Conservation (phyloP, 2,329 filamentous ascomycete species). For the Achaetomium macrosporum region DNA sequence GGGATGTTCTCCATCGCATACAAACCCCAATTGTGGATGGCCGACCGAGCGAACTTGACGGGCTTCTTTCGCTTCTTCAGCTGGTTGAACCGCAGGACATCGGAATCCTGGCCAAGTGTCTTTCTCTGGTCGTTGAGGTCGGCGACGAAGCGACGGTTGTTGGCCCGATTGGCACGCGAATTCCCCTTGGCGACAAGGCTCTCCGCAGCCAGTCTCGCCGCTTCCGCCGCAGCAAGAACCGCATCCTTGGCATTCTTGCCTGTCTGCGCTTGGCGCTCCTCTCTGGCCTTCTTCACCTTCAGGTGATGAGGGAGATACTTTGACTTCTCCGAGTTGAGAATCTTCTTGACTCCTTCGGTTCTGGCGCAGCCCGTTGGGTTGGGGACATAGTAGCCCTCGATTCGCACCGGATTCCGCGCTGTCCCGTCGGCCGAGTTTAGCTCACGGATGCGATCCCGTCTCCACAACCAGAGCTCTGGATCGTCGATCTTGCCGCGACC, state of each 20-base stretch:
- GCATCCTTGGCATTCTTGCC: conserved; percentile 59
- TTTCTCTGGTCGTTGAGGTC: conserved; percentile 95
- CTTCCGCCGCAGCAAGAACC: conserved; percentile 59
- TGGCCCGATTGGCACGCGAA: conserved; percentile 88
- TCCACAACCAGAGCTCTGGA: conserved; percentile 53
- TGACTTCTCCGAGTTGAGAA: conserved; percentile 93
- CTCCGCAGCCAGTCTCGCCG: conserved; percentile 67
- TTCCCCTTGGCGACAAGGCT: conserved; percentile 81
- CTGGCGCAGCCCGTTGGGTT: conserved; percentile 81
- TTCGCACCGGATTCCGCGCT: conserved; percentile 31
- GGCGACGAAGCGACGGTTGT: conserved; percentile 88
- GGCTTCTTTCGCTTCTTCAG: conserved; percentile 99
- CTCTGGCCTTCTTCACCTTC: conserved; percentile 84
- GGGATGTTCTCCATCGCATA: conserved; percentile 97
- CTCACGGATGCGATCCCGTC: conserved; percentile 48
- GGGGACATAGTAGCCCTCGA: conserved; percentile 71
- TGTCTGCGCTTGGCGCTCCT: conserved; percentile 77
- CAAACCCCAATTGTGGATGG: conserved; percentile 97
- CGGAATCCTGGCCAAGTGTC: conserved; percentile 73
- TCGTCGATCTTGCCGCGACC: conserved; percentile 40
- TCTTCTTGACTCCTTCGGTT: conserved; percentile 91
- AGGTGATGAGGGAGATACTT: conserved; percentile 97
- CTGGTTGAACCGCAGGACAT: conserved; percentile 96
- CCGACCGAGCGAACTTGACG: conserved; percentile 93
- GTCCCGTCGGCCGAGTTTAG: conserved; percentile 41